Evolutionary conservation across 2,329 filamentous ascomycete species (phyloP).

Genomic region (Ophiostoma piceae): DNA sequence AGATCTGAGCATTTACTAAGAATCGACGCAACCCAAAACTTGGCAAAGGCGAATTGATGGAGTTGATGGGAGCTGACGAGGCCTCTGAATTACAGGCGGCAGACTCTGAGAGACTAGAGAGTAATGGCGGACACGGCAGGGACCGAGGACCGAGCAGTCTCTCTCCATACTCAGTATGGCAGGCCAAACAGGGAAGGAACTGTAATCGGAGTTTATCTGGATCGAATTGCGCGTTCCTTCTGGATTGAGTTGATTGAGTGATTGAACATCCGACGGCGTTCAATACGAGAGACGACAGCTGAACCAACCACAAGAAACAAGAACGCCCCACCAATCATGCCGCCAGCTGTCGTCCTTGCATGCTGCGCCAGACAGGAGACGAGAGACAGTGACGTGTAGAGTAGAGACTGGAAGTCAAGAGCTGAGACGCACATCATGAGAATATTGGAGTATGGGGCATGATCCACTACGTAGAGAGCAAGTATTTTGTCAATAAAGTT

Average conservation of each 20-base stretch:
- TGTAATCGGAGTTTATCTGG: too few relatives aligned
- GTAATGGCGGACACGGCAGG: not conserved
- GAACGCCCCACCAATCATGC: not conserved
- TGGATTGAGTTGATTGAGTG: not conserved
- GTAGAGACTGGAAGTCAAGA: not conserved
- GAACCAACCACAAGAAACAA: not conserved
- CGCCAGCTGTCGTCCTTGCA: not conserved
- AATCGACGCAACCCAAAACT: not conserved
- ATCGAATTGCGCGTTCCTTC: too few relatives aligned
- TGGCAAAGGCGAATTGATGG: not conserved
- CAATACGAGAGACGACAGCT: not conserved
- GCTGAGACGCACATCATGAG: not conserved
- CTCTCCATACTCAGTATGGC: too few relatives aligned
- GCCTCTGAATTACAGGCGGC: not conserved
- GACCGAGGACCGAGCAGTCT: too few relatives aligned
- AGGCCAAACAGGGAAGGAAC: too few relatives aligned
- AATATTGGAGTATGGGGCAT: not conserved
- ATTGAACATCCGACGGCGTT: too few relatives aligned
- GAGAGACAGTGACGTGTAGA: conserved; percentile 10
- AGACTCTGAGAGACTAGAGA: not conserved
- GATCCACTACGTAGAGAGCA: too few relatives aligned
- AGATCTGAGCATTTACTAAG: too few relatives aligned
- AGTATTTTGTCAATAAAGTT: too few relatives aligned
- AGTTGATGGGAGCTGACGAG: not conserved
- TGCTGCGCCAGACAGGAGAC: conserved; percentile 6